Conservation (phyloP, 1,284 basidiomycete species). For the Rhodotorula glutinis region DNA sequence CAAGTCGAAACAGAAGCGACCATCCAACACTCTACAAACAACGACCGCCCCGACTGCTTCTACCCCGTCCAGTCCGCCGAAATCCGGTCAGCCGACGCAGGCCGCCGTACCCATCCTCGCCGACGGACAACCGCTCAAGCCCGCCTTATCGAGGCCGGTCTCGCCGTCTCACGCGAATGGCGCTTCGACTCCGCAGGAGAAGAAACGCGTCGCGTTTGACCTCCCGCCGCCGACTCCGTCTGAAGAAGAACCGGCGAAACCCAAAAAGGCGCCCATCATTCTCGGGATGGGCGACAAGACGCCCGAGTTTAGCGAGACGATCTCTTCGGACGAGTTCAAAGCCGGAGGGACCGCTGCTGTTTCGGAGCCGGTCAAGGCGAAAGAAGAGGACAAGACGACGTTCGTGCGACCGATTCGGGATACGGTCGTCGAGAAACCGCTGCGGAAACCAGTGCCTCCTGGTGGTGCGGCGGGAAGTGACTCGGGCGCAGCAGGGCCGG, state of each 20-base stretch:
- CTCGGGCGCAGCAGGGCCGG: background rate
- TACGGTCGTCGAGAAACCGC: constrained; percentile 29
- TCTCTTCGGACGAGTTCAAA: background rate
- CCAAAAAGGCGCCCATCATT: constrained; percentile 26
- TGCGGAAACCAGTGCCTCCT: constrained; percentile 18
- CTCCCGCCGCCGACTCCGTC: constrained; percentile 4
- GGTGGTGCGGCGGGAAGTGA: background rate
- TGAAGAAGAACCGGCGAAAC: constrained; percentile 2
- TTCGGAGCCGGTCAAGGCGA: background rate
- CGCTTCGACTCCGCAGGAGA: background rate
- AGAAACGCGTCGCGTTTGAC: constrained; percentile 32
- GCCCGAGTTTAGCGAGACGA: background rate
- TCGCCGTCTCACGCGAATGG: constrained; percentile 17
- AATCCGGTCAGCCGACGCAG: background rate
- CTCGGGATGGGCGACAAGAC: constrained; percentile 19
- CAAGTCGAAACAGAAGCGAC: constrained; percentile 25
- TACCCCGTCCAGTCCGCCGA: background rate
- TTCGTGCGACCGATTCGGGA: constrained; percentile 32
- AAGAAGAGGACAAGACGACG: background rate
- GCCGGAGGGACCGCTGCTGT: background rate
- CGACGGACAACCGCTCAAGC: constrained; percentile 14
- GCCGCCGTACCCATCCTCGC: background rate
- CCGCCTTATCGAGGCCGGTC: constrained; percentile 26
- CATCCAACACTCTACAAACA: constrained; percentile 17
- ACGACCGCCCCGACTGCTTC: background rate